phyloP scores from a whole-genome alignment of 1,284 basidiomycete genomes.

The Polyporus tsugae region DNA sequence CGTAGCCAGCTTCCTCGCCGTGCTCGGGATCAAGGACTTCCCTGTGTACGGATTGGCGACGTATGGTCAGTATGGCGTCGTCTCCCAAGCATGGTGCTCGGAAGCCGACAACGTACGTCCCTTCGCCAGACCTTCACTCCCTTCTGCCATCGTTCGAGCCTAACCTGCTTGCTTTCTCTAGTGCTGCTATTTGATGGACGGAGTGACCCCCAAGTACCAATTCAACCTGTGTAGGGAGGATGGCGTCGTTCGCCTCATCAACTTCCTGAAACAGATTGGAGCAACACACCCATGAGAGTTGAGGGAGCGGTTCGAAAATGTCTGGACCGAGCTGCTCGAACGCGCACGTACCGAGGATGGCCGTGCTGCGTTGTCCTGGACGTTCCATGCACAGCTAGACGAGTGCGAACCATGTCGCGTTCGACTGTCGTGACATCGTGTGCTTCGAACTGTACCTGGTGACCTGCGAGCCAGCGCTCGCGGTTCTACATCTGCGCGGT shows the following conservation, averaged over 20 bases:
- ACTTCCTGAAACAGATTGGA: neutral
- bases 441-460: no score
- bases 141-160: neutral
- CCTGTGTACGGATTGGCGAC: conserved; percentile 1
- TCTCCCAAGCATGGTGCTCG: neutral
- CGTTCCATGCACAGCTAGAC: neutral
- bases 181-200: neutral
- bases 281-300: neutral
- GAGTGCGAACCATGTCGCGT: neutral
- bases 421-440: no score
- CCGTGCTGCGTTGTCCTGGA: neutral
- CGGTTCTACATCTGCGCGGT: no score
- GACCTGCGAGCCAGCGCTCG: no score
- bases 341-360: neutral
- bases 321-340: neutral
- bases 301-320: neutral
- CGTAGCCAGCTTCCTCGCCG: neutral
- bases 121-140: neutral
- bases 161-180: neutral
- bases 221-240: neutral
- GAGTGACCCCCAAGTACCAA: neutral
- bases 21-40: conserved; percentile 10
- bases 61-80: neutral
- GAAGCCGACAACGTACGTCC: neutral
- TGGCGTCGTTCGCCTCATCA: neutral